Conservation (phyloP, 495 filamentous ascomycete species). For the Emericellopsis terricola region DNA sequence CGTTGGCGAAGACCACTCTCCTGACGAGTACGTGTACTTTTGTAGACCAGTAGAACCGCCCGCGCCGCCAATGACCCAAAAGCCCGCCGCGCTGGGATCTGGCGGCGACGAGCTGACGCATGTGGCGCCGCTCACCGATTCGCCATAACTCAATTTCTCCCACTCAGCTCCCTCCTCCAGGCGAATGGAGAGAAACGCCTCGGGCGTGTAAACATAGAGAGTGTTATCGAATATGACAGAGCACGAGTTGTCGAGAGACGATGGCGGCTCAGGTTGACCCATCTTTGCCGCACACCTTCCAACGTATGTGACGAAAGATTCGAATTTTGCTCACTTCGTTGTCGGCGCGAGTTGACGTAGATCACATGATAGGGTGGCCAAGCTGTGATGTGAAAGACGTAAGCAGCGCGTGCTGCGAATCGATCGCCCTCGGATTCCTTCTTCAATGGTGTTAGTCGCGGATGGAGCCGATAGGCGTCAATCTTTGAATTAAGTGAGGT, state of each 20-base stretch:
- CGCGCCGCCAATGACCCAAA: constrained; percentile 76
- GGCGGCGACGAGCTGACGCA: constrained; percentile 56
- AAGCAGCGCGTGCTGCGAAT: too few species aligned
- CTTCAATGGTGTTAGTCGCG: too few species aligned
- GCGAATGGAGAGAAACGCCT: constrained; percentile 57
- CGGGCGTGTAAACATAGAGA: constrained; percentile 65
- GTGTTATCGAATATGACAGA: constrained; percentile 68
- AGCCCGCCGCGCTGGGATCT: constrained; percentile 29
- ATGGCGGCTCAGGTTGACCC: constrained; percentile 35
- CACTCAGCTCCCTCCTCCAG: constrained; percentile 54
- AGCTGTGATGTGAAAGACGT: too few species aligned
- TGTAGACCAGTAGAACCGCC: constrained; percentile 51
- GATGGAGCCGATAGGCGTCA: too few species aligned
- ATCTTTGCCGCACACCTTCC: too few species aligned
- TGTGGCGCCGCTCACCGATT: constrained; percentile 50
- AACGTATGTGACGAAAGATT: too few species aligned
- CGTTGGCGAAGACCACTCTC: constrained; percentile 54
- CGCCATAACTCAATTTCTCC: constrained; percentile 41
- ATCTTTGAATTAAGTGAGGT: too few species aligned
- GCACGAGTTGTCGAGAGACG: constrained; percentile 55
- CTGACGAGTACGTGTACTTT: constrained; percentile 57
- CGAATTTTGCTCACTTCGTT: too few species aligned
- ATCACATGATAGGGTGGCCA: too few species aligned
- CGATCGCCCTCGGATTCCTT: too few species aligned
- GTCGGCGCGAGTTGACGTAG: too few species aligned